Base-by-base conservation (phyloP, 306 rosid genomes). In the Heteromeles arbutifolia region DNA sequence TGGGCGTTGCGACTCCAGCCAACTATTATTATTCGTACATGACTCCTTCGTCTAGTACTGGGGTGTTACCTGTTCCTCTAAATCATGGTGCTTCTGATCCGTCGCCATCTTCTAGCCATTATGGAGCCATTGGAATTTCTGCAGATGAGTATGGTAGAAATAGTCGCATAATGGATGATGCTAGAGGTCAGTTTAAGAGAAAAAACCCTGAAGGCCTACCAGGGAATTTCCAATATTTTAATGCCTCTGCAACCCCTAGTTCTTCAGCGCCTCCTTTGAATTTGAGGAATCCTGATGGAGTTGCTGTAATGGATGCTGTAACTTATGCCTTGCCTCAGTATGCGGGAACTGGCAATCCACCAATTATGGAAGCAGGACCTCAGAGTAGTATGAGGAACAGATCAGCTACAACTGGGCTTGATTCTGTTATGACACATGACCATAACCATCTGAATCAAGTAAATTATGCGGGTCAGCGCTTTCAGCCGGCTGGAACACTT, bases 181-280 rank as follows among this genome's bases (percentile, higher is more conserved):
- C 78, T 45, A 83, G 97, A 78, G 92, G 88, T 86, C 97, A 89
- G 26, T 85, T 79, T 87, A 96, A 96, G 88, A 90, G 92, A 84
- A 96, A 96, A 86, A 67, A 54, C 69, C 81, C 86, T 4, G 97
- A 90, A 84, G 90, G 89, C 43, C 74, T 85, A 32, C 85, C 88
- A 9, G 97, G 97, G 80, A 79, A 82, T 78, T 73, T 78, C 59
- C 99, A 87, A 54, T 80, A 85, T 72, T 88, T 84, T 70, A 89
- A 83, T 77, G 85, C 82, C 65, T 81, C 88, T 15, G 88, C 89
- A 69, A 82, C 88, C 50, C 76, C 87, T 28, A 81, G 87, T 84
- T 86, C 97, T 75, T 90, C 93, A 22, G 79, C 80, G 50, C 81
- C 84, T 71, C 88, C 92, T 53, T 83, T 84, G 44, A 88, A 82